Conservation (phyloP, 108 stramenopile genomes). For the Fistulifera pelliculosa region DNA sequence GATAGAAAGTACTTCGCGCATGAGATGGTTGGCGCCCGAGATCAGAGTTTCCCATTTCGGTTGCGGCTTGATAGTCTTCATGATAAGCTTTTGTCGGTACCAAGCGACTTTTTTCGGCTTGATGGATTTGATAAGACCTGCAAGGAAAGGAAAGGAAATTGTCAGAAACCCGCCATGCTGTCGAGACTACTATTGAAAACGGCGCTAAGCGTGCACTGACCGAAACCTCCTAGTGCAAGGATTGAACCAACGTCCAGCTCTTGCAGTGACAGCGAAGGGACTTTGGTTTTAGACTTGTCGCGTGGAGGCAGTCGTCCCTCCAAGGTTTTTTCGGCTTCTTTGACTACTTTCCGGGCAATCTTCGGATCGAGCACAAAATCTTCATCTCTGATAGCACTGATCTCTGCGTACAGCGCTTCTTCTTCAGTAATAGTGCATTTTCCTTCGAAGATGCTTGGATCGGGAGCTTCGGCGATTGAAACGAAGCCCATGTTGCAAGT, state of each 20-base stretch:
- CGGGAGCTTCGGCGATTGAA: no score
- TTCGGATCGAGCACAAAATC: no score
- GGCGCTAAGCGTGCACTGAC: conserved; percentile 1
- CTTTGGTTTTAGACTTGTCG: no score
- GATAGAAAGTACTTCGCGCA: conserved; percentile 3
- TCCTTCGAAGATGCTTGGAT: no score
- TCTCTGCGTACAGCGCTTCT: no score
- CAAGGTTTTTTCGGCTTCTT: no score
- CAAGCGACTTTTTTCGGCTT: conserved; percentile 8
- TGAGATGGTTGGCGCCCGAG: conserved; percentile 43
- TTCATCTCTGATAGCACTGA: no score
- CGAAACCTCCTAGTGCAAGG: conserved; percentile 64
- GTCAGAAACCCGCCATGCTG: neutral
- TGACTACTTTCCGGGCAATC: no score
- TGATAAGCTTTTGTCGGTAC: neutral
- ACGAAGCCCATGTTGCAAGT: no score
- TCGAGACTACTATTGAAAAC: neutral
- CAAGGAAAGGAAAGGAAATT: neutral
- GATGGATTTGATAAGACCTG: conserved; percentile 17
- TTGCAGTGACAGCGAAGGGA: neutral
- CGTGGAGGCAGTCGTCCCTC: no score
- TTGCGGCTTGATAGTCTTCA: no score
- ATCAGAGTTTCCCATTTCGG: conserved; percentile 23
- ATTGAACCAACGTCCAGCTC: conserved; percentile 39
- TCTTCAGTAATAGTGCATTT: no score